Conservation (phyloP, 345 rosid genomes). For the Lepidium africanum region DNA sequence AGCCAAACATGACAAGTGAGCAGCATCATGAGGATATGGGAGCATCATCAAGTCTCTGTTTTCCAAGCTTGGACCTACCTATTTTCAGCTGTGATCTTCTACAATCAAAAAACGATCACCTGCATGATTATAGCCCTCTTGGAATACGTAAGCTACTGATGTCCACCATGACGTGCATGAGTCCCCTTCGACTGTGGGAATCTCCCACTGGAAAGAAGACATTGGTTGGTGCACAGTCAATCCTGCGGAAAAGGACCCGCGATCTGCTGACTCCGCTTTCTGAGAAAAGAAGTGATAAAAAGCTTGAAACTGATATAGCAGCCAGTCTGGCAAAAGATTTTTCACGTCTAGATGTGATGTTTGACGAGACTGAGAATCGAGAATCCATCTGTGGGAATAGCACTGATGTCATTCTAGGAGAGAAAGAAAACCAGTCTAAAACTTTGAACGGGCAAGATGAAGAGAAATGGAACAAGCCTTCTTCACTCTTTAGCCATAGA, state of each 20-base stretch:
- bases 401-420: constrained; percentile 30
- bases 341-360: constrained; percentile 78
- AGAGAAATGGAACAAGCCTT: constrained; percentile 18
- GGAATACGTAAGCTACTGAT: constrained; percentile 93
- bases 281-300: constrained; percentile 76
- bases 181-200: constrained; percentile 88
- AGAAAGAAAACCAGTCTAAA: constrained; percentile 45
- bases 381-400: constrained; percentile 26
- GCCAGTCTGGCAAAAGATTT: constrained; percentile 66
- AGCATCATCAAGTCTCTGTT: constrained; percentile 73
- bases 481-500: constrained; percentile 17
- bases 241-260: constrained; percentile 77
- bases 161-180: constrained; percentile 78
- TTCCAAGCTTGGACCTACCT: constrained; percentile 89
- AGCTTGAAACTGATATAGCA: constrained; percentile 64
- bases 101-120: constrained; percentile 61
- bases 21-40: constrained; percentile 46
- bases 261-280: constrained; percentile 87
- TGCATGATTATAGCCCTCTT: constrained; percentile 92
- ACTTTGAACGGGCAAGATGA: constrained; percentile 21
- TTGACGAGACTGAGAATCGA: constrained; percentile 43
- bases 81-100: constrained; percentile 83
- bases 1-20: constrained; percentile 25
- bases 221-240: constrained; percentile 72
- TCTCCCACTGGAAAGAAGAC: constrained; percentile 89